Evolutionary conservation across 148 eudicot species (phyloP), one percentile per base, ranked within the genome.

Genomic region (Cornus florida): DNA sequence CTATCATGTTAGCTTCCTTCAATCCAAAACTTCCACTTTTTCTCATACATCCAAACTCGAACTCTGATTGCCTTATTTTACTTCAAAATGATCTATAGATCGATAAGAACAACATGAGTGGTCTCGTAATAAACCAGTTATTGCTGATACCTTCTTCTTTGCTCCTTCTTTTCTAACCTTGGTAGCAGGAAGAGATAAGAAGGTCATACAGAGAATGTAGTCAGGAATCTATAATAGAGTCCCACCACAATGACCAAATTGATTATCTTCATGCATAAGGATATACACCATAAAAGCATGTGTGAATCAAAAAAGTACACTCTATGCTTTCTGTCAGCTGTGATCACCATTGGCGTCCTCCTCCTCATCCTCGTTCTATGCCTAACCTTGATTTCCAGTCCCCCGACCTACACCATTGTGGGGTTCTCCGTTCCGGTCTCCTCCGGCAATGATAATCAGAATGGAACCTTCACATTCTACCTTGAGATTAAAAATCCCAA

Each of bases 401-500:
- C 11, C 67, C 82, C 82, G 5, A 4, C 50, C 32, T 79, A 50
- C 67, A 50, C 72, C 28, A 28, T 28, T 28, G 28, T 28, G 28
- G 28, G 28, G 28, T 28, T 28, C 28, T 28, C 28, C 28, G 33
- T 66, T 38, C 67, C 67, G 7, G 38, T 33, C 35, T 24, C 67
- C 4, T 28, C 28, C 28, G 10, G 17, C 39, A 50, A 46, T 17
- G 57, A 28, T n/a, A 31, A 48, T 17, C 56, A 67, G 19, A 75
- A 69, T 12, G 24, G 68, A 22, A 53, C 78, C 0, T 4, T 43
- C 7, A 35, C 39, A 13, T 74, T 53, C n/a, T 13, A 22, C 56
- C 23, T 80, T 2, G 83, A 80, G 60, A 74, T 80, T 19, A 14
- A 68, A 12, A 75, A 80, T 33, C 69, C 74, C 0, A 80, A 80